These are phyloP conservation scores for Xylaria sp. DNA, from an alignment of 2,329 filamentous ascomycete species.

Conservation along the genomic window DNA sequence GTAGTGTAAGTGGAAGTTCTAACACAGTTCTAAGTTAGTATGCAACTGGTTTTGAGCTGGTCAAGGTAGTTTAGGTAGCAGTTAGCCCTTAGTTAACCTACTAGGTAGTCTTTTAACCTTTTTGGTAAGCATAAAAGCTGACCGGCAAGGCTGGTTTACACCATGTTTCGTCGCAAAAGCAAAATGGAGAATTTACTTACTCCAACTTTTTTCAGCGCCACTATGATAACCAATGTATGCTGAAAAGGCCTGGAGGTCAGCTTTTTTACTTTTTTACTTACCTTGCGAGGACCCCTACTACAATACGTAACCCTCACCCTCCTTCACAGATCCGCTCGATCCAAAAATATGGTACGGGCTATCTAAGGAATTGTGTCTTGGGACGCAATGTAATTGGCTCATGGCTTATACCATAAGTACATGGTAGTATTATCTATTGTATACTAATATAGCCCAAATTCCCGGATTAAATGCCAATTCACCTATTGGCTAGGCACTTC, in stretches of 20 bases:
- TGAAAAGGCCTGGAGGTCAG: conserved; percentile 1
- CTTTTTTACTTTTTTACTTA: background rate
- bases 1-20: background rate
- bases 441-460: background rate
- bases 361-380: conserved; percentile 9
- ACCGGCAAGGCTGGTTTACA: conserved; percentile 22
- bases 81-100: background rate
- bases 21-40: background rate
- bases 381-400: conserved; percentile 25
- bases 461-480: conserved; percentile 5
- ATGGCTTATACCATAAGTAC: conserved; percentile 16
- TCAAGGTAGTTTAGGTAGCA: background rate
- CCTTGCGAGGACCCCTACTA: conserved; percentile 1
- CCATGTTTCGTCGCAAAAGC: conserved; percentile 23
- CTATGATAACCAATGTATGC: conserved; percentile 1
- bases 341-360: conserved; percentile 19
- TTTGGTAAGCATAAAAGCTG: conserved; percentile 22
- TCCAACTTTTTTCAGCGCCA: conserved; percentile 21
- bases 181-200: conserved; percentile 7
- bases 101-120: background rate
- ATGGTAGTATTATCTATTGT: background rate
- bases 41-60: conserved; percentile 8
- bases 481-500: conserved; percentile 5
- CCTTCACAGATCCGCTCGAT: conserved; percentile 17
- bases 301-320: background rate